Evolutionary conservation across 2,329 filamentous ascomycete genomes (phyloP).

Genomic region (Fusarium bactridioides): DNA sequence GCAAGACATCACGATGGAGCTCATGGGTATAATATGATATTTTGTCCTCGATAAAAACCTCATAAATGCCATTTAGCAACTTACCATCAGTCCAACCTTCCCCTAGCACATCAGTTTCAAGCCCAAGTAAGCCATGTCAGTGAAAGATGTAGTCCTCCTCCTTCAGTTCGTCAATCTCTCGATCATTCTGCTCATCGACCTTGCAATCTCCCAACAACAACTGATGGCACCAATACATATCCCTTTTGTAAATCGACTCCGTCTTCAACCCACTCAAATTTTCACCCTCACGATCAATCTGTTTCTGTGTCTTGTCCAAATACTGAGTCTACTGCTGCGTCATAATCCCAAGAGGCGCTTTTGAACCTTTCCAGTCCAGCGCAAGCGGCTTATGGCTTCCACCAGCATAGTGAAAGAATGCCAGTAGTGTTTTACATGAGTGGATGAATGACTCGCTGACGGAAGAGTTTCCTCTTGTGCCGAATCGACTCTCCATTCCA

Average conservation of each 20-base stretch:
- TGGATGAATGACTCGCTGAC: background rate
- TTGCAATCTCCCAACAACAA: background rate
- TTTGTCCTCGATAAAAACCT: too few species aligned
- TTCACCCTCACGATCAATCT: background rate
- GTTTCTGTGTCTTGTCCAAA: background rate
- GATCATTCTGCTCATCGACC: background rate
- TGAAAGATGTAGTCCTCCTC: background rate
- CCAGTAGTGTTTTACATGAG: background rate
- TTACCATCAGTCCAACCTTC: too few species aligned
- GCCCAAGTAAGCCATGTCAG: background rate
- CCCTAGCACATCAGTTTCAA: too few species aligned
- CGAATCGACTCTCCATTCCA: background rate
- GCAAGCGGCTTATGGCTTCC: background rate
- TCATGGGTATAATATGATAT: too few species aligned
- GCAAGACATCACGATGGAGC: too few species aligned
- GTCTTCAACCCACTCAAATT: background rate
- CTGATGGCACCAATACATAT: background rate
- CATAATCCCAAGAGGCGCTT: background rate
- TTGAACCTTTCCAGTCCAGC: rapidly evolving
- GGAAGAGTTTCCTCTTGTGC: background rate
- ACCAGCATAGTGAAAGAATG: background rate
- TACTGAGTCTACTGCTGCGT: background rate
- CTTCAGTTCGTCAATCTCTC: background rate
- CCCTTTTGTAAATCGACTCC: background rate
- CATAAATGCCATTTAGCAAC: too few species aligned